Base-by-base conservation (phyloP, 305 asterid genomes). In the Petunia hybrid region DNA sequence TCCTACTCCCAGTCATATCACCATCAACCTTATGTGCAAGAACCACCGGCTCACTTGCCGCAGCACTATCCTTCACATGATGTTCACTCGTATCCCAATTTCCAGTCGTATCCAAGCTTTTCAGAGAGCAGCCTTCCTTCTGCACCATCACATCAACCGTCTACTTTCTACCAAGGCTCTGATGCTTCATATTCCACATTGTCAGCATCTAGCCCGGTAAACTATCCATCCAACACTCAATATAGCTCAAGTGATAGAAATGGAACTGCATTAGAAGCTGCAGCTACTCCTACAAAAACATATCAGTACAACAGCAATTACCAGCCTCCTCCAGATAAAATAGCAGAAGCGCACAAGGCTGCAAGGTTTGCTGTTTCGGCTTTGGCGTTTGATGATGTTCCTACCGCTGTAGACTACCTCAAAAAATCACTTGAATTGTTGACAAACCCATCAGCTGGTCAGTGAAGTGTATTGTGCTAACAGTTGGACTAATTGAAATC, bases 281-380 rank as follows among this genome's bases (percentile, higher is more conserved):
- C 87, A 9, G 86, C 89, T 14, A 76, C 86, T 40, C 14, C 83
- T 57, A 60, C 81, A 5, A 89, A 85, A 65, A 82, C 86, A 48
- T 92, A 86, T 64, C 90, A 91, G 79, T 90, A 92, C 12, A 94
- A 92, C 82, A 85, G 91, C 87, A 90, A 42, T 64, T 92, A 91
- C 91, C 89, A 88, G 87, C 98, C 97, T 82, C 61, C 95, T 35
- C 93, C 97, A 2, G 97, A 94, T 83, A 91, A 92, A 86, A 89
- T 92, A 13, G 88, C 95, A 6, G 98, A 94, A 84, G 97, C 98
- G 62, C 98, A 89, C 85, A 94, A 94, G 90, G 93, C 97, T 12
- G 98, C 98, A 1, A 91, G 96, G 85, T 94, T 92, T 87, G 98
- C 98, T 0, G 97, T 92, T 12, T 97, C 97, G 67, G 97, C 98